Conservation (phyloP, 306 rosid species). For the Cucurbita pepo region DNA sequence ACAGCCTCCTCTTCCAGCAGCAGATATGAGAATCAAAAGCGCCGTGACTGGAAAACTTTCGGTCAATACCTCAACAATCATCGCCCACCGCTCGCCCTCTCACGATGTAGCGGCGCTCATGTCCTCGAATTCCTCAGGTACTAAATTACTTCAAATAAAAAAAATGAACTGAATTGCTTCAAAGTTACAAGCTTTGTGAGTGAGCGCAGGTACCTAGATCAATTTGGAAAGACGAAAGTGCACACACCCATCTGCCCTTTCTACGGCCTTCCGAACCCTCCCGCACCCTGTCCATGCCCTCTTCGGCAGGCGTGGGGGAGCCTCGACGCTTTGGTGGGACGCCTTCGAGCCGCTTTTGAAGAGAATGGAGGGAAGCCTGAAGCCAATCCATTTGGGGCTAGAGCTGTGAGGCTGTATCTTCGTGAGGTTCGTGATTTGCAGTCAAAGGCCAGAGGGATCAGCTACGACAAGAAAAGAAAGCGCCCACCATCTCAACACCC, state of each 20-base stretch:
- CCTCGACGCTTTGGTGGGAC: slow-evolving; percentile 7
- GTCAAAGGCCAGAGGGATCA: slow-evolving; percentile 7
- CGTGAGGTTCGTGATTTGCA: slow-evolving; percentile 11
- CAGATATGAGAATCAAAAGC: slow-evolving; percentile 10
- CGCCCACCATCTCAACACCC: slow-evolving; percentile 4
- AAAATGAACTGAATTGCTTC: no score
- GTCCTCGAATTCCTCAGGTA: slow-evolving; percentile 12
- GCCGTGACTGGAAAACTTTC: slow-evolving; percentile 10
- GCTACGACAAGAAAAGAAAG: slow-evolving; percentile 10
- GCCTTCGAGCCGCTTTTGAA: slow-evolving; percentile 5
- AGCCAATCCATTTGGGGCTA: slow-evolving; percentile 10
- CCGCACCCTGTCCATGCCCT: slow-evolving; percentile 6
- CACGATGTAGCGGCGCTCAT: slow-evolving; percentile 7
- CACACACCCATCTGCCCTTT: slow-evolving; percentile 3
- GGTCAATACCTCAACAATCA: slow-evolving; percentile 10
- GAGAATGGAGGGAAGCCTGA: slow-evolving; percentile 8
- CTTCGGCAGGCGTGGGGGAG: slow-evolving; percentile 10
- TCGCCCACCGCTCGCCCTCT: slow-evolving; percentile 6
- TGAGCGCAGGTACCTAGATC: not conserved
- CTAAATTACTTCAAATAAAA: not conserved
- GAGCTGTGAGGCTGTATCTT: slow-evolving; percentile 10
- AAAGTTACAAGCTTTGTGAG: not conserved
- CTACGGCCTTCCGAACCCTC: slow-evolving; percentile 1
- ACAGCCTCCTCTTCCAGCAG: slow-evolving; percentile 2
- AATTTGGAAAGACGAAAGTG: slow-evolving; percentile 10